Conservation (phyloP, 345 rosid species). For the Stellera chamaejasme region DNA sequence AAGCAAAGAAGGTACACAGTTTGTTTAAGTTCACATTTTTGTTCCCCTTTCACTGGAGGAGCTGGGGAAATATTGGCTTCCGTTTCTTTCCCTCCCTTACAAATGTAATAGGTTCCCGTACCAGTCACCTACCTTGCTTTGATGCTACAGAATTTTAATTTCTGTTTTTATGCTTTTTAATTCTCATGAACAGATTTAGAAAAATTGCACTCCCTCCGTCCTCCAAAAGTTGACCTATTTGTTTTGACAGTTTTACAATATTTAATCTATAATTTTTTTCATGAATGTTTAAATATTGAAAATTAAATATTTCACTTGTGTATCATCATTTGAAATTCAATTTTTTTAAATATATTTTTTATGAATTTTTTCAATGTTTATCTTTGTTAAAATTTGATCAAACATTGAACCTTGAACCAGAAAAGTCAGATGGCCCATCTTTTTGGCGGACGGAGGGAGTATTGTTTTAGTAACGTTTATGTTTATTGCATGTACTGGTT, state of each 20-base stretch:
- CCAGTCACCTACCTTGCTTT: not conserved
- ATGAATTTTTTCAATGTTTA: not conserved
- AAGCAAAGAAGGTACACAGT: constrained; percentile 49
- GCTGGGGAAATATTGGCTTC: not conserved
- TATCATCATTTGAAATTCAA: too few relatives aligned
- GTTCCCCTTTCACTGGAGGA: not conserved
- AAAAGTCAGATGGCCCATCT: too few relatives aligned
- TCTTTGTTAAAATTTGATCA: too few relatives aligned
- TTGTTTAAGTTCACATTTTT: not conserved
- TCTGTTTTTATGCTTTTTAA: not conserved
- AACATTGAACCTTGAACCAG: too few relatives aligned
- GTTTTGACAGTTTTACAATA: too few relatives aligned
- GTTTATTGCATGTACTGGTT: not conserved
- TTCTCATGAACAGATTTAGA: constrained; percentile 1
- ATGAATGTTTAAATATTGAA: too few relatives aligned
- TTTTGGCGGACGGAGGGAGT: too few relatives aligned
- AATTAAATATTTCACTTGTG: too few relatives aligned
- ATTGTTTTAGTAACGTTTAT: too few relatives aligned
- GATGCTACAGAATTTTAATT: not conserved
- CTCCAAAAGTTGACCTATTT: too few relatives aligned
- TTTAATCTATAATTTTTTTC: too few relatives aligned
- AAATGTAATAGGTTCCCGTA: not conserved
- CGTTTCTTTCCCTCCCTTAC: not conserved
- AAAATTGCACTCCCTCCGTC: too few relatives aligned
- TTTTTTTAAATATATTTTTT: not conserved